Conservation (phyloP, 768 basidiomycete species). For the Cystofilobasidium capitatum region DNA sequence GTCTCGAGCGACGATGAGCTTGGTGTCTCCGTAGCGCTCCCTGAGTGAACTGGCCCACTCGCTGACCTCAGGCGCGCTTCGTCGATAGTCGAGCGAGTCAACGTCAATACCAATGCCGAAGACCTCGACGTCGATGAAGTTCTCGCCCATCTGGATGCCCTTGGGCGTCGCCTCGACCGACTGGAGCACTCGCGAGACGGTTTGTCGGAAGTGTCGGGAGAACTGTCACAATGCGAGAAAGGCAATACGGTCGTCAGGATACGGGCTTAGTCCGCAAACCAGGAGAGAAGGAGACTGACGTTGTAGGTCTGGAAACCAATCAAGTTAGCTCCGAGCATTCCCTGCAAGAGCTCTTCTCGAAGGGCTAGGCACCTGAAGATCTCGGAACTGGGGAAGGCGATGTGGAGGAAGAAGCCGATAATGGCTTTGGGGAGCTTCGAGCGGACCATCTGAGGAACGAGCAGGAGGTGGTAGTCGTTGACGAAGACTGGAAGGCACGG, state of each 20-base stretch:
- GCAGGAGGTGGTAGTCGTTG: constrained; percentile 27
- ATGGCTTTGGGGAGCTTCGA: constrained; percentile 25
- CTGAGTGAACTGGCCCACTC: constrained; percentile 73
- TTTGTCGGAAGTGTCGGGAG: constrained; percentile 76
- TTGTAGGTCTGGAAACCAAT: constrained; percentile 28
- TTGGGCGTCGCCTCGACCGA: constrained; percentile 70
- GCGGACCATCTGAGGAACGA: constrained; percentile 44
- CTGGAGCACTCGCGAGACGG: constrained; percentile 63
- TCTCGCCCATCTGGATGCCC: constrained; percentile 57
- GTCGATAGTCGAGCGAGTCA: constrained; percentile 53
- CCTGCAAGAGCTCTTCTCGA: constrained; percentile 42
- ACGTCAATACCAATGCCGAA: constrained; percentile 88
- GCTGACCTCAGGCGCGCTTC: constrained; percentile 60
- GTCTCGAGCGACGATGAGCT: constrained; percentile 76
- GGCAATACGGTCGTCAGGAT: neutral
- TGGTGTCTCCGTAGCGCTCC: constrained; percentile 75
- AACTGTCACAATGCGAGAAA: constrained; percentile 41
- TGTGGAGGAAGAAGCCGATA: constrained; percentile 28
- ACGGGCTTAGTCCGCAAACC: neutral
- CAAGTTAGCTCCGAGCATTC: constrained; percentile 26
- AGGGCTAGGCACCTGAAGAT: constrained; percentile 35
- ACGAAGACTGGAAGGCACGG: constrained; percentile 33
- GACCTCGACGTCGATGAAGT: constrained; percentile 65
- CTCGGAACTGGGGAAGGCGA: constrained; percentile 25
- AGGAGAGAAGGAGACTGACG: constrained; percentile 3